Conservation (phyloP, 257 asterid species). For the Solanum verrucosum region DNA sequence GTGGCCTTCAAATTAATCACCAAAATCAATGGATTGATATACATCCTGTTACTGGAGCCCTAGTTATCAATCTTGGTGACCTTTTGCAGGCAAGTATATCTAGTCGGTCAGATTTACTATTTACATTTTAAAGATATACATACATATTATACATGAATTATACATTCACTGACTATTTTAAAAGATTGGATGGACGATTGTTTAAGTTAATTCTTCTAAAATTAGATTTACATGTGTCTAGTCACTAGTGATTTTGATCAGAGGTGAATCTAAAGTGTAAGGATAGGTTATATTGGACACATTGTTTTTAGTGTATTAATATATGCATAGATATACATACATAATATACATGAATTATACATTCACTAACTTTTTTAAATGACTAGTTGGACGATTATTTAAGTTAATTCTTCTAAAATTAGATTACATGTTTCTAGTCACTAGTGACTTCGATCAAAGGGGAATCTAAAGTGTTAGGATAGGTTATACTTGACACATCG, state of each 20-base stretch:
- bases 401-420: neutral
- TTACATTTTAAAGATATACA: neutral
- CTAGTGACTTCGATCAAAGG: neutral
- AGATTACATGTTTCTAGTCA: neutral
- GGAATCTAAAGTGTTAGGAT: neutral
- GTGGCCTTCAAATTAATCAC: constrained; percentile 12
- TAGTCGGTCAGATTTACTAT: neutral
- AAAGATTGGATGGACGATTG: neutral
- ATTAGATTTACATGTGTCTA: neutral
- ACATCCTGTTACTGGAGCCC: neutral
- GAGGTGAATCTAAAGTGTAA: neutral
- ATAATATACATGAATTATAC: neutral
- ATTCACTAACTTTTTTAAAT: no score
- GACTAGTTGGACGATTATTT: neutral
- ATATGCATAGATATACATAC: neutral
- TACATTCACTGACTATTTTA: neutral
- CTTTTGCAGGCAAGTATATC: constrained; percentile 4
- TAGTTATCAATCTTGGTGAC: constrained; percentile 13
- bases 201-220: neutral
- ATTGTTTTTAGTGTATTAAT: neutral
- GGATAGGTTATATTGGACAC: neutral
- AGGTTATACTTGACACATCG: neutral
- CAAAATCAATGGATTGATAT: constrained; percentile 10
- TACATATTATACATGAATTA: neutral
- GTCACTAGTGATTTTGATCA: neutral